phyloP scores from a whole-genome alignment of 2,329 filamentous ascomycete genomes.

The Ascochyta pisi region DNA sequence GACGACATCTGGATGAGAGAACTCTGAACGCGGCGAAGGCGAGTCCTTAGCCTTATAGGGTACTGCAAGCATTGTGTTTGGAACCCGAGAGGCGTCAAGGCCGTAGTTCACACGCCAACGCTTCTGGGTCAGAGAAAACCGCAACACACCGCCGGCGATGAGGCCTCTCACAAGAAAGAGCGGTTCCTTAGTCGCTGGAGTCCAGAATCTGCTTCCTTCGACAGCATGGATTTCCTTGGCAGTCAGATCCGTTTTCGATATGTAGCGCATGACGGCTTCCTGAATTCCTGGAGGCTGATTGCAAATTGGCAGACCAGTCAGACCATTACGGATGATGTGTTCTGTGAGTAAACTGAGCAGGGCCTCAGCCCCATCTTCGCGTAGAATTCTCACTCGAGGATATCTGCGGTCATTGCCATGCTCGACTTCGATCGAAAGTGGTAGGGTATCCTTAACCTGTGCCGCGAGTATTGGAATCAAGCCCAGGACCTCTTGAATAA shows the following conservation, averaged over 20 bases:
- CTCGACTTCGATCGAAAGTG: constrained; percentile 55
- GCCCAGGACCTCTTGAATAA: constrained; percentile 61
- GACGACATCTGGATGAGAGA: constrained; percentile 71
- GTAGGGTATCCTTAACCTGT: constrained; percentile 39
- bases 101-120: constrained; percentile 73
- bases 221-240: constrained; percentile 34
- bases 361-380: constrained; percentile 43
- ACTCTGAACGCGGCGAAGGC: constrained; percentile 69
- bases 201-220: constrained; percentile 47
- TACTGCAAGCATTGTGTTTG: constrained; percentile 62
- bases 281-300: constrained; percentile 42
- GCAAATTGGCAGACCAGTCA: constrained; percentile 54
- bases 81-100: constrained; percentile 54
- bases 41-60: constrained; percentile 71
- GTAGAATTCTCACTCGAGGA: constrained; percentile 59
- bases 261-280: constrained; percentile 53
- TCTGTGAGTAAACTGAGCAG: constrained; percentile 36
- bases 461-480: constrained; percentile 50
- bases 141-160: constrained; percentile 62
- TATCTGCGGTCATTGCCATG: constrained; percentile 48
- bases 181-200: constrained; percentile 36
- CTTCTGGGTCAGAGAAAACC: constrained; percentile 63
- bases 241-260: constrained; percentile 49
- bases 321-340: constrained; percentile 54
- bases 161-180: constrained; percentile 63